Percentiles rank a stretch among this genome's conserved stretches.
phyloP scores from a whole-genome alignment of 148 eudicot species.

The Persicaria maculosa region DNA sequence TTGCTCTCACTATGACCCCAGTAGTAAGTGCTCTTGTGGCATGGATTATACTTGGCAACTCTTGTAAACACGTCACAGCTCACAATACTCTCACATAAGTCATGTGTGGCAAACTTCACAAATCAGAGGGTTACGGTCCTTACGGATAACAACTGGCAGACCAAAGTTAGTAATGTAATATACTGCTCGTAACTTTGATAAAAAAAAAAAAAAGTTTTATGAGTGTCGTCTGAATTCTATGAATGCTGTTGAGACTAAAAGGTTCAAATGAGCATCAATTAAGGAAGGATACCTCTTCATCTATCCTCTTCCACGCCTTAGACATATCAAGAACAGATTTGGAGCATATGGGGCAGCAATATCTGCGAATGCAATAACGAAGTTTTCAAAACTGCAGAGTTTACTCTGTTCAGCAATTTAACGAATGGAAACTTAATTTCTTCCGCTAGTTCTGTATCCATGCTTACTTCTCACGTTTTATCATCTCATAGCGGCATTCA shows the following conservation, averaged over 20 bases:
- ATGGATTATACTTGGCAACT: too few relatives aligned
- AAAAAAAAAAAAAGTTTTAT: too few relatives aligned
- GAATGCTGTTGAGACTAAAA: neutral
- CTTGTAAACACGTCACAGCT: too few relatives aligned
- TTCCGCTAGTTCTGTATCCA: neutral
- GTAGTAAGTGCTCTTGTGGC: too few relatives aligned
- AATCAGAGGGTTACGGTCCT: too few relatives aligned
- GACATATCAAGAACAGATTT: conserved; percentile 83
- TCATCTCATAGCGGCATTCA: conserved; percentile 84
- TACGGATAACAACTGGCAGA: too few relatives aligned
- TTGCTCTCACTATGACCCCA: too few relatives aligned
- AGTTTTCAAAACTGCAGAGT: neutral
- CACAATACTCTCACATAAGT: too few relatives aligned
- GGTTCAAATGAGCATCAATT: neutral
- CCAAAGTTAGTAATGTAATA: too few relatives aligned
- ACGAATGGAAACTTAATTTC: neutral
- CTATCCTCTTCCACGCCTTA: conserved; percentile 68
- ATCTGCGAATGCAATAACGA: conserved; percentile 30
- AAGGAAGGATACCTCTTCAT: conserved; percentile 60
- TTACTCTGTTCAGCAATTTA: neutral
- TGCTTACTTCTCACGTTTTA: conserved; percentile 85
- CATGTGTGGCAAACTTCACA: too few relatives aligned
- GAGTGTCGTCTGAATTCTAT: too few relatives aligned
- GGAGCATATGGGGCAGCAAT: conserved; percentile 90
- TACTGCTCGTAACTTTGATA: too few relatives aligned